phyloP scores from a whole-genome alignment of 345 rosid genomes.

The Arabis hirsuta region DNA sequence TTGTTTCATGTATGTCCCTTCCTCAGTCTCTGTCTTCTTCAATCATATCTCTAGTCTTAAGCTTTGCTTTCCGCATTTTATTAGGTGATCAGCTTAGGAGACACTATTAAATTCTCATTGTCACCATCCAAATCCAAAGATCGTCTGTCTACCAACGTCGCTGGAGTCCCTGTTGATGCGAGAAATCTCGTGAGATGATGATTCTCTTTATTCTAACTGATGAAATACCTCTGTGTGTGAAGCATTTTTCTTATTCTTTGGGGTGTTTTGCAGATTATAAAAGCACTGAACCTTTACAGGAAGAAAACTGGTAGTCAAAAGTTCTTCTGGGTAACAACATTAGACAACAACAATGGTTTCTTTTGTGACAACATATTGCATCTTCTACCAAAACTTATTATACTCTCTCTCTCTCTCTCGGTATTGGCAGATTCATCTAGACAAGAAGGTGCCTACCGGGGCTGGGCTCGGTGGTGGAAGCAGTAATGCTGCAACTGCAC shows the following conservation, averaged over 20 bases:
- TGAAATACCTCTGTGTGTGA: not conserved
- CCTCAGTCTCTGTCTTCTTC: slow-evolving; percentile 13
- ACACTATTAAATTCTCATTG: slow-evolving; percentile 83
- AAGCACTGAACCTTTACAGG: slow-evolving; percentile 92
- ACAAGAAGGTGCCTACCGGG: slow-evolving; percentile 89
- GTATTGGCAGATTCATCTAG: slow-evolving; percentile 77
- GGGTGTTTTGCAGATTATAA: slow-evolving; percentile 69
- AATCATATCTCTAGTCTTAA: not conserved
- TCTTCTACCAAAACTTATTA: not conserved
- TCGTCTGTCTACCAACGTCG: slow-evolving; percentile 74
- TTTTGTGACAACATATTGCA: not conserved
- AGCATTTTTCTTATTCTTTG: slow-evolving; percentile 19
- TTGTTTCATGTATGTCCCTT: slow-evolving; percentile 75
- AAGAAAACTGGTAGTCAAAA: slow-evolving; percentile 76
- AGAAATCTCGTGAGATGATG: slow-evolving; percentile 55
- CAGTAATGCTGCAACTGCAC: slow-evolving; percentile 97
- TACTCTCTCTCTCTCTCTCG: not conserved
- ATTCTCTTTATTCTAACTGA: not conserved
- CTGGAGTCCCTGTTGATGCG: slow-evolving; percentile 88
- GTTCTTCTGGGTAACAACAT: slow-evolving; percentile 75
- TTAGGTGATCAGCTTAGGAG: slow-evolving; percentile 91
- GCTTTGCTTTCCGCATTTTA: not conserved
- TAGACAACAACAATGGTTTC: not conserved
- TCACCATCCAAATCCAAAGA: slow-evolving; percentile 80
- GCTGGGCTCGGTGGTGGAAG: slow-evolving; percentile 99